These are phyloP conservation scores for Ceriops tagal DNA, from an alignment of 345 rosid species.

Conservation along the genomic window DNA sequence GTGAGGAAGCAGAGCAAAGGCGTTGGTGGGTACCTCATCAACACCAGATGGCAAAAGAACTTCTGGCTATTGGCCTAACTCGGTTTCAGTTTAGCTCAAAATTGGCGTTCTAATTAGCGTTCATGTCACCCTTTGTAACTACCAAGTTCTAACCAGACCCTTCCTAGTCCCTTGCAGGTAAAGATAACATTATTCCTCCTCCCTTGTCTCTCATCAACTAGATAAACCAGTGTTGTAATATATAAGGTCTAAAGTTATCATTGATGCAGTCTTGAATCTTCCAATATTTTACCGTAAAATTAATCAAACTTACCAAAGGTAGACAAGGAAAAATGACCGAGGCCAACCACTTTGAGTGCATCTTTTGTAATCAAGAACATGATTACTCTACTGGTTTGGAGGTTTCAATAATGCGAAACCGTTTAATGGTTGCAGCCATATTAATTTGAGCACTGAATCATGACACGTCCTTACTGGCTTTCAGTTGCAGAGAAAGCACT, in stretches of 20 bases:
- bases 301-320: background rate
- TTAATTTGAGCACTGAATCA: background rate
- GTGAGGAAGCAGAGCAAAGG: constrained; percentile 90
- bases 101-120: background rate
- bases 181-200: background rate
- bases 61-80: constrained; percentile 92
- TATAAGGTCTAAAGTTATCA: background rate
- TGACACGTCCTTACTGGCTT: background rate
- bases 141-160: constrained; percentile 3
- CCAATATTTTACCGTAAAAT: background rate
- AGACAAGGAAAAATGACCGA: too few species aligned
- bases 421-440: background rate
- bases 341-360: too few species aligned
- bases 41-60: constrained; percentile 87
- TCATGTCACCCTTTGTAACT: background rate
- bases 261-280: background rate
- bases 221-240: background rate
- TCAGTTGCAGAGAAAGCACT: background rate
- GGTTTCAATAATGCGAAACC: background rate
- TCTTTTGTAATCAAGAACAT: background rate
- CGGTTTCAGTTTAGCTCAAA: background rate
- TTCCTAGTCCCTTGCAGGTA: background rate
- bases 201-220: background rate
- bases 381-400: background rate
- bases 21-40: constrained; percentile 75